These are phyloP conservation scores for Zopfochytrium polystomum DNA, from an alignment of 371 early-diverging fungal species.

Conservation along the genomic window DNA sequence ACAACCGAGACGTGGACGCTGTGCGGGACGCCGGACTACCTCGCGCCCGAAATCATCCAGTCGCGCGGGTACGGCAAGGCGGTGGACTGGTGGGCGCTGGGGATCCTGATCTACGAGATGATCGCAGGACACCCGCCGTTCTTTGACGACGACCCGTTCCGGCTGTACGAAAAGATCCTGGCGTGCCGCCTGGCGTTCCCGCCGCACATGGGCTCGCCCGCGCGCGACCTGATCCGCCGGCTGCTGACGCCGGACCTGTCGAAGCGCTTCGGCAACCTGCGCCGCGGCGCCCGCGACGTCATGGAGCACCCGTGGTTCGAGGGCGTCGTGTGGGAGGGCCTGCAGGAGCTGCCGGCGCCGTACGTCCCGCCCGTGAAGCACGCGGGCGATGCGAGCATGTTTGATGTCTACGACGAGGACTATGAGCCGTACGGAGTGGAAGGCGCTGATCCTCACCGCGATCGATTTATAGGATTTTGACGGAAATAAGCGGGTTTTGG, in stretches of 20 bases:
- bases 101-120: constrained; percentile 91
- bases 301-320: constrained; percentile 94
- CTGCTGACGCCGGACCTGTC: constrained; percentile 84
- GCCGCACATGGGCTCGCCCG: constrained; percentile 81
- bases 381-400: constrained; percentile 90
- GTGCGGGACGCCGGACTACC: constrained; percentile 98
- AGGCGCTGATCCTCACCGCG: constrained; percentile 31
- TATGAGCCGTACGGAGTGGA: constrained; percentile 49
- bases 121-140: constrained; percentile 93
- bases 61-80: constrained; percentile 92
- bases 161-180: constrained; percentile 91
- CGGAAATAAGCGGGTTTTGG: no score
- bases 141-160: constrained; percentile 85
- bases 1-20: constrained; percentile 93
- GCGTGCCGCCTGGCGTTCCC: constrained; percentile 86
- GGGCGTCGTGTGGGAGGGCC: constrained; percentile 85
- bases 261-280: constrained; percentile 88
- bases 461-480: constrained; percentile 30
- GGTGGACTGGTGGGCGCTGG: constrained; percentile 96
- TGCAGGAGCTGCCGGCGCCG: constrained; percentile 80
- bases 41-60: constrained; percentile 96
- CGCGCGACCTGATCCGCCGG: constrained; percentile 86
- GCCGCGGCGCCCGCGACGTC: constrained; percentile 88
- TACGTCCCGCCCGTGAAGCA: constrained; percentile 80
- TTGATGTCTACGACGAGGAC: constrained; percentile 85